phyloP scores from a whole-genome alignment of 2,329 filamentous ascomycete species.

The Ceratocystiopsis sp. region DNA sequence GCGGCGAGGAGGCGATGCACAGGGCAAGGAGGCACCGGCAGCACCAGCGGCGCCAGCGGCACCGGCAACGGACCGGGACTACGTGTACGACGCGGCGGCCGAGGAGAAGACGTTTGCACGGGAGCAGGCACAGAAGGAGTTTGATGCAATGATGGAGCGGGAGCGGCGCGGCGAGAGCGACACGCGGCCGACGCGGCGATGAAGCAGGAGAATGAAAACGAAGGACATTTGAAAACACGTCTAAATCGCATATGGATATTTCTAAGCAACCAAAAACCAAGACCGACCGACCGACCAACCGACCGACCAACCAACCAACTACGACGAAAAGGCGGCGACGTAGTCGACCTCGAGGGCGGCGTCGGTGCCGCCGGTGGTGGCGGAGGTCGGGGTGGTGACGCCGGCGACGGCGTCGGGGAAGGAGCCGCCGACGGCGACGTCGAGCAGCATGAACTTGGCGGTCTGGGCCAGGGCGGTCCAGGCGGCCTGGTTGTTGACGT shows the following conservation, averaged over 20 bases:
- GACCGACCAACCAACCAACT: neutral
- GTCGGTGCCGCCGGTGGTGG: constrained; percentile 27
- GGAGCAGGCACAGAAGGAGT: constrained; percentile 9
- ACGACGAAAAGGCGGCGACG: constrained; percentile 23
- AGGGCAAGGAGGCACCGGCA: neutral
- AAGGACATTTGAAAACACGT: too few species aligned
- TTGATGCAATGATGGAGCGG: constrained; percentile 12
- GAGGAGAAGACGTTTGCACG: constrained; percentile 5
- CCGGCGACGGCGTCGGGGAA: constrained; percentile 19
- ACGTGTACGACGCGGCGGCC: constrained; percentile 3
- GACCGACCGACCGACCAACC: too few species aligned
- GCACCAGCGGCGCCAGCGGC: neutral
- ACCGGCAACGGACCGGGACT: constrained; percentile 1
- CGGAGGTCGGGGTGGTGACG: constrained; percentile 21
- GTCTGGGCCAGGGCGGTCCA: constrained; percentile 34
- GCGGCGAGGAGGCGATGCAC: too few species aligned
- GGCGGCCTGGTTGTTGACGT: constrained; percentile 26
- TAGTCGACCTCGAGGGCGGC: constrained; percentile 36
- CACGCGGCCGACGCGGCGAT: neutral
- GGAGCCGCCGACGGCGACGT: constrained; percentile 36
- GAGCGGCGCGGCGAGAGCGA: constrained; percentile 9
- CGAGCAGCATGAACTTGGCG: constrained; percentile 34
- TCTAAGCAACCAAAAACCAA: too few species aligned
- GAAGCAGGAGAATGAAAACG: too few species aligned
- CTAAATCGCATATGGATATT: too few species aligned